Evolutionary conservation across 208 protist genomes (phyloP), one percentile per base, ranked within the genome.

Genomic region (Leptomonas pyrrhocoris): DNA sequence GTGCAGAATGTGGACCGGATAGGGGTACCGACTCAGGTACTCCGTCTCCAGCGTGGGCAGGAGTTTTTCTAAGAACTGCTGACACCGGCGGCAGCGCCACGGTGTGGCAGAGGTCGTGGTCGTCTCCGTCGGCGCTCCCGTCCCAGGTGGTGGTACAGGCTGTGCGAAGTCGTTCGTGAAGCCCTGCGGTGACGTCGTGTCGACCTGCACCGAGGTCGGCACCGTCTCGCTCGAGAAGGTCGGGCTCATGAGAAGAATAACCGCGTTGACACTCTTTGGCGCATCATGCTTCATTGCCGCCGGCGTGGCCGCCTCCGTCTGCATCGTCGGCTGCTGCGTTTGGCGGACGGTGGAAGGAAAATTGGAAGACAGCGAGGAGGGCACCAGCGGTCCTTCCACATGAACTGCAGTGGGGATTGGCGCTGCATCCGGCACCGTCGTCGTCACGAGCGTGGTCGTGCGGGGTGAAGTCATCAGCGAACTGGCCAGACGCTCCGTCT

Each of bases 1-100:
- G 59, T 84, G 74, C 28, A 90, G 75, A 27, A 90, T 71, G 68
- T 87, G 81, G 2, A 90, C 77, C 15, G 80, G 84, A 68, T 85
- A 87, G 3, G 77, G 34, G 63, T 76, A 71, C 25, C 59, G 62
- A 15, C 50, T 18, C 11, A 86, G 73, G 28, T 79, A 84, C 43
- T 81, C 71, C 23, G 18, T 28, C 18, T 84, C 70, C 23, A 90
- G 59, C 0, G 54, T 12, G 4, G 77, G 74, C 21, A 86, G 72
- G 27, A 68, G 38, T n/a, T 74, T 64, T 18, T 65, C 25, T 8
- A 68, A 23, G 38, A 84, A 88, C 64, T 45, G 34, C 42, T 61
- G 50, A 30, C 64, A 70, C 8, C 42, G 38, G 13, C 64, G 64
- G 54, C 64, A 70, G 28, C 25, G 42, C 40, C 50, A 50, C 40